Percentiles rank a stretch among this genome's conserved stretches.
phyloP scores from a whole-genome alignment of 768 basidiomycete species.

The Macrolepiota albuminosa region DNA sequence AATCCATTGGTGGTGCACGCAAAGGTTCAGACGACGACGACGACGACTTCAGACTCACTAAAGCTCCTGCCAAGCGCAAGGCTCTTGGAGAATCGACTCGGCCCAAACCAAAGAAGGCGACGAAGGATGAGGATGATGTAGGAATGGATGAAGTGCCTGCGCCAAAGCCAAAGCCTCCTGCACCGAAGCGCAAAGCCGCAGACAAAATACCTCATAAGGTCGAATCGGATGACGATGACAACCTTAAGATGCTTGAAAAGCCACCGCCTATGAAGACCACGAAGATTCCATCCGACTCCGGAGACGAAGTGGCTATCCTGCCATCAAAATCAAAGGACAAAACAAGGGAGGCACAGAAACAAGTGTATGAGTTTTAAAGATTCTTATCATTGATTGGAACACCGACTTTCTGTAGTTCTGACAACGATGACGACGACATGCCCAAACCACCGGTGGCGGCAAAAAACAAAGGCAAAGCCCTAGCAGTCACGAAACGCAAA shows the following conservation, averaged over 20 bases:
- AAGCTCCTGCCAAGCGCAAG: constrained; percentile 39
- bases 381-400: no score
- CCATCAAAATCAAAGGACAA: constrained; percentile 16
- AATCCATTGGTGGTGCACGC: constrained; percentile 35
- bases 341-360: constrained; percentile 8
- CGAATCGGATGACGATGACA: constrained; percentile 17
- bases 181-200: constrained; percentile 17
- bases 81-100: constrained; percentile 24
- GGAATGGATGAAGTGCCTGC: constrained; percentile 19
- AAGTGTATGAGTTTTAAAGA: background rate
- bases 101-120: constrained; percentile 24
- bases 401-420: background rate
- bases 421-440: constrained; percentile 11
- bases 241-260: constrained; percentile 8
- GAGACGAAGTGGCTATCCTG: constrained; percentile 20
- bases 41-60: constrained; percentile 46
- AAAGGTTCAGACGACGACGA: constrained; percentile 36
- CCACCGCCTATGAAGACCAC: constrained; percentile 14
- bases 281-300: constrained; percentile 26
- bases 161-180: constrained; percentile 5
- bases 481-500: constrained; percentile 54
- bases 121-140: constrained; percentile 21
- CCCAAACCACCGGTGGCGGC: background rate
- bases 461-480: constrained; percentile 19
- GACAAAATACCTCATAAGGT: constrained; percentile 17